Evolutionary conservation across 2,329 filamentous ascomycete species (phyloP).

Genomic region (Colletotrichum sp.): DNA sequence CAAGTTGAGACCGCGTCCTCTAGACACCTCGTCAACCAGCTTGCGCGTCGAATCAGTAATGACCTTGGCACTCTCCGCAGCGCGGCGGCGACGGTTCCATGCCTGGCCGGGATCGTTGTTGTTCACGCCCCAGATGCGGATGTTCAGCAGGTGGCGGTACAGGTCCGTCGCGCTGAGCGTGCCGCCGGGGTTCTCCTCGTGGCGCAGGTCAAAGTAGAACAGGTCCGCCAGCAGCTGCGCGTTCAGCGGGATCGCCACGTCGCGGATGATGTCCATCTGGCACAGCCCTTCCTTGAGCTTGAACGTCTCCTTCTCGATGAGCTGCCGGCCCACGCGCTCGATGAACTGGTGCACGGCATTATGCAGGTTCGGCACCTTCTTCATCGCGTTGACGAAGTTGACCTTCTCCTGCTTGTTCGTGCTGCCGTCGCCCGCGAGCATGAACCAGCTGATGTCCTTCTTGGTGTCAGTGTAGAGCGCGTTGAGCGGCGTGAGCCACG

Average conservation of each 20-base stretch:
- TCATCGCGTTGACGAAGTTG: constrained; percentile 34
- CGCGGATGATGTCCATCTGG: constrained; percentile 49
- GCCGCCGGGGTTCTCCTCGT: constrained; percentile 57
- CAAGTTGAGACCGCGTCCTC: constrained; percentile 34
- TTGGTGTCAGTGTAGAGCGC: constrained; percentile 35
- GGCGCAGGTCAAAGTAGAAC: constrained; percentile 64
- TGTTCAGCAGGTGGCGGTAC: constrained; percentile 46
- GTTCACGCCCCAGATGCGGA: constrained; percentile 51
- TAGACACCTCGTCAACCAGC: constrained; percentile 40
- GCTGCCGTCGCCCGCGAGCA: constrained; percentile 39
- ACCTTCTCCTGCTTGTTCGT: constrained; percentile 32
- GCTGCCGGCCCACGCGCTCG: constrained; percentile 36
- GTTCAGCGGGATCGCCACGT: constrained; percentile 65
- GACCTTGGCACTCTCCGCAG: constrained; percentile 41
- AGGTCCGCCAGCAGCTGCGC: constrained; percentile 60
- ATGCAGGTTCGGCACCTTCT: constrained; percentile 37
- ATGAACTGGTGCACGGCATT: constrained; percentile 36
- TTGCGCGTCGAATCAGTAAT: constrained; percentile 43
- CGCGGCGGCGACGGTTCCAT: constrained; percentile 49
- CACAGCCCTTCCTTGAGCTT: constrained; percentile 37
- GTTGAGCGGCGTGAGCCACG: constrained; percentile 33
- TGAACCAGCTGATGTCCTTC: constrained; percentile 42
- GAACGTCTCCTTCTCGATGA: constrained; percentile 46
- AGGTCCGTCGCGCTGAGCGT: constrained; percentile 42
- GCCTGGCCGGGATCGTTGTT: constrained; percentile 52